phyloP scores from a whole-genome alignment of 2,329 filamentous ascomycete genomes.

The Pseudogymnoascus sp. region DNA sequence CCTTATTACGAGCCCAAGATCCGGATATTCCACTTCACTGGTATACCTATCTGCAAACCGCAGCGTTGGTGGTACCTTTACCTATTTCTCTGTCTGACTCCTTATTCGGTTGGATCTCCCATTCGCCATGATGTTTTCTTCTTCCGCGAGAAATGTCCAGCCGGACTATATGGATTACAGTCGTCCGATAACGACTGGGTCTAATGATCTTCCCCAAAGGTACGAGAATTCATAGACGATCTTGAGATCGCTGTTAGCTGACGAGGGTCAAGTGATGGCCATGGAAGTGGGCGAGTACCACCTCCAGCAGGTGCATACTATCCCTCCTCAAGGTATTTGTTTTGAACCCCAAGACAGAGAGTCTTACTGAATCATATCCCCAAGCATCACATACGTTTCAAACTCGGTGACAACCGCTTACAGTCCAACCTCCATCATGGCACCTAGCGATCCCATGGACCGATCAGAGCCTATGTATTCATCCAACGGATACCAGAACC shows the following conservation, averaged over 20 bases:
- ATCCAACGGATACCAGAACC: conserved; percentile 25
- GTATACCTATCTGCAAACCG: conserved; percentile 7
- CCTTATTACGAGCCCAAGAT: conserved; percentile 7
- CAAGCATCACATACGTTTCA: conserved; percentile 25
- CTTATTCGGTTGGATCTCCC: conserved; percentile 5
- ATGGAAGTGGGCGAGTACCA: conserved; percentile 18
- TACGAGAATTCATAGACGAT: conserved; percentile 20
- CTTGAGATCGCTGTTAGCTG: conserved; percentile 19
- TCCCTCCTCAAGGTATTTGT: conserved; percentile 27
- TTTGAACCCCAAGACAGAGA: conserved; percentile 17
- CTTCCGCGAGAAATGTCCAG: conserved; percentile 24
- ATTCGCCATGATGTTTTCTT: conserved; percentile 10
- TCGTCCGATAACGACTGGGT: conserved; percentile 21
- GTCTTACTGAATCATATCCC: conserved; percentile 22
- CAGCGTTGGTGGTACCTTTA: conserved; percentile 5
- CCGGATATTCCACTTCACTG: conserved; percentile 5
- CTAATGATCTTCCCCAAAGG: conserved; percentile 26
- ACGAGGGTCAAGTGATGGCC: conserved; percentile 23
- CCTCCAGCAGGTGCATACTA: conserved; percentile 24
- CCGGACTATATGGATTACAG: conserved; percentile 25
- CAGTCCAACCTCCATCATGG: conserved; percentile 20
- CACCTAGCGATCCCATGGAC: conserved; percentile 19
- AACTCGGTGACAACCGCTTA: conserved; percentile 23
- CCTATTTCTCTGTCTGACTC: conserved; percentile 7
- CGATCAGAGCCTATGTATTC: conserved; percentile 26